These are phyloP conservation scores for Tripidium arundinaceum DNA, from an alignment of 202 grass and related monocot genomes.

Conservation along the genomic window DNA sequence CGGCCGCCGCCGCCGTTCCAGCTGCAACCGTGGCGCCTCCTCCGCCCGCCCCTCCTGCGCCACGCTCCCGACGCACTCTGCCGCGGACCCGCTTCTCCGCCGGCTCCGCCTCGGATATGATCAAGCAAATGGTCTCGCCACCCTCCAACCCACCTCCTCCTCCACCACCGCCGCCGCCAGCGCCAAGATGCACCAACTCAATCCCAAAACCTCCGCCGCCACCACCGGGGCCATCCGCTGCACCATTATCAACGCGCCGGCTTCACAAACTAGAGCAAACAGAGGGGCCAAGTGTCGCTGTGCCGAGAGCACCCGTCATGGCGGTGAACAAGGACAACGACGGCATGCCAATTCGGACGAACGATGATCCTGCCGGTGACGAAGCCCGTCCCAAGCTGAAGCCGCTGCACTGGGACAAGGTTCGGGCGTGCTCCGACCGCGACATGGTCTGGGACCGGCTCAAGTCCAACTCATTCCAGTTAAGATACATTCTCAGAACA, in stretches of 20 bases:
- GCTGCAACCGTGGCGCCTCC: background rate
- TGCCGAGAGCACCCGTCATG: background rate
- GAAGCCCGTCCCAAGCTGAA: constrained; percentile 53
- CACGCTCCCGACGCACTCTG: constrained; percentile 58
- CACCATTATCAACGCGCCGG: constrained; percentile 23
- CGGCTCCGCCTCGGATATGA: constrained; percentile 47
- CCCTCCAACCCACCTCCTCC: constrained; percentile 24
- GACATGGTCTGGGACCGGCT: constrained; percentile 80
- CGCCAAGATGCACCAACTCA: constrained; percentile 11
- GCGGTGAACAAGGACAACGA: constrained; percentile 11
- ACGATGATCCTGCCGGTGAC: background rate
- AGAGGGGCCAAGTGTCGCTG: constrained; percentile 34
- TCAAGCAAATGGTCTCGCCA: constrained; percentile 53
- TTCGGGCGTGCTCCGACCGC: constrained; percentile 52
- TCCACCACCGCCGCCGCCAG: constrained; percentile 22
- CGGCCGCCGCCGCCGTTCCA: background rate
- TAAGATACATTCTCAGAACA: constrained; percentile 24
- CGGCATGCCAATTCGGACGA: constrained; percentile 11
- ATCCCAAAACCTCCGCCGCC: constrained; percentile 20
- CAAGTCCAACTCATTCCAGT: constrained; percentile 94
- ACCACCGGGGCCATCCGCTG: constrained; percentile 15
- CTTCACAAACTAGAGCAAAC: constrained; percentile 43
- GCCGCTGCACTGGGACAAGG: constrained; percentile 93
- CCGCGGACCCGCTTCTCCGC: constrained; percentile 61
- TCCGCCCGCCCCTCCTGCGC: constrained; percentile 28